Evolutionary conservation across 345 rosid species (phyloP), one percentile per base, ranked within the genome.

Genomic region (Anastatica hierochuntica): DNA sequence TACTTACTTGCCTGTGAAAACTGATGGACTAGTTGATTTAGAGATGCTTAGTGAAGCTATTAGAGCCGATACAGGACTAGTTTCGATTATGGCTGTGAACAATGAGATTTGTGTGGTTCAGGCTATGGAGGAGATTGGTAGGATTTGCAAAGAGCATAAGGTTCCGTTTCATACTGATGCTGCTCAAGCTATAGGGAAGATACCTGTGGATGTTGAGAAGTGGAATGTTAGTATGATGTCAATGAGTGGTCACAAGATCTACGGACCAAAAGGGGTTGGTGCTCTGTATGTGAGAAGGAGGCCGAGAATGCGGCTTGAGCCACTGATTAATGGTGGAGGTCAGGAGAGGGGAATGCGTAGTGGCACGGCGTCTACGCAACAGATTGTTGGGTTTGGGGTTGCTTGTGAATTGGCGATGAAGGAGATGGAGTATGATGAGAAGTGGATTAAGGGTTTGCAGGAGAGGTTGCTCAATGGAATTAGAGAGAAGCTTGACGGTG

Each of bases 341-440:
- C 98, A 92, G 65, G 98, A 92, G 87, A 83, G 98, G 47, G 98
- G 98, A 24, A 80, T 88, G 35, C 63, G 98, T 59, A 85, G 98
- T 31, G 98, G 98, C 15, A 92, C 98, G 0, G 78, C 80, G 53
- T 80, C 97, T 4, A 78, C 98, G 7, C 97, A 94, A 0, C 77
- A 88, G 4, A 83, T 77, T 24, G 94, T 92, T 10, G 97, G 98
- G 13, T 76, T 92, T 65, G 98, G 97, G 1, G 79, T 90, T 0
- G 98, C 98, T 0, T 92, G 97, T 70, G 95, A 92, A 26, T 43
- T 88, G 46, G 97, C 95, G 0, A 74, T 73, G 73, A 85, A 79
- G 68, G 98, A 92, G 72, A 92, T 88, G 95, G 80, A 73, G 29
- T 92, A 92, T 46, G 98, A 92, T 66, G 81, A 85, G 26, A 67